Evolutionary conservation across 2,329 filamentous ascomycete genomes (phyloP), one percentile per base, ranked within the genome.

Genomic region (Aurifilum marmelostoma): DNA sequence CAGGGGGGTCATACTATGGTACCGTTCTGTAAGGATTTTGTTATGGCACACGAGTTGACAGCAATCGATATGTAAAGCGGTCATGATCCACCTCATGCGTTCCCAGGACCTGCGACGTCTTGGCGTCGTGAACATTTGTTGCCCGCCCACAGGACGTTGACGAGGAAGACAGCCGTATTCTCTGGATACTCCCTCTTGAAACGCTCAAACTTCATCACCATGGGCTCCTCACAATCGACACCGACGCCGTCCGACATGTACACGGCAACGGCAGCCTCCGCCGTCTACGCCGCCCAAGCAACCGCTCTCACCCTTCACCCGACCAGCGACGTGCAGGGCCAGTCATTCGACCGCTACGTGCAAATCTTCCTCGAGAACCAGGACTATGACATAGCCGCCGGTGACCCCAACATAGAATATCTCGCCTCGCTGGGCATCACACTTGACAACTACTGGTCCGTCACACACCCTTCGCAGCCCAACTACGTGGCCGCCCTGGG

Each of bases 301-400:
- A 84, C 82, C 3, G 82, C 82, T 3, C 75, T 76, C 63, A 80
- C 83, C 3, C 73, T 80, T 32, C 79, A 80, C 39, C 80, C 83
- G 4, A 81, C 80, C 50, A 82, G 78, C 68, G 76, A 81, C 71
- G 81, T 87, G 14, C 78, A 81, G 70, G 87, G 87, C 32, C 81
- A 83, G 68, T 82, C 81, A 0, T 89, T 89, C 73, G 82, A 89
- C 74, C 83, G 87, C 29, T 87, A 88, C 71, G 83, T 86, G 54
- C 83, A 86, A 70, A 85, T 89, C 73, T 89, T 87, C 86, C 78
- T 89, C 27, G 87, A 89, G 78, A 89, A 89, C 75, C 71, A 88
- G 65, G 82, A 81, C 76, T 88, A 83, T 70, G 78, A 81, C 67
- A 81, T 83, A 60, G 84, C 85, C 3, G 80, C 79, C 21, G 79